Conservation (phyloP, 169 alveolate genomes). For the Cryptosporidium xiaoi region DNA sequence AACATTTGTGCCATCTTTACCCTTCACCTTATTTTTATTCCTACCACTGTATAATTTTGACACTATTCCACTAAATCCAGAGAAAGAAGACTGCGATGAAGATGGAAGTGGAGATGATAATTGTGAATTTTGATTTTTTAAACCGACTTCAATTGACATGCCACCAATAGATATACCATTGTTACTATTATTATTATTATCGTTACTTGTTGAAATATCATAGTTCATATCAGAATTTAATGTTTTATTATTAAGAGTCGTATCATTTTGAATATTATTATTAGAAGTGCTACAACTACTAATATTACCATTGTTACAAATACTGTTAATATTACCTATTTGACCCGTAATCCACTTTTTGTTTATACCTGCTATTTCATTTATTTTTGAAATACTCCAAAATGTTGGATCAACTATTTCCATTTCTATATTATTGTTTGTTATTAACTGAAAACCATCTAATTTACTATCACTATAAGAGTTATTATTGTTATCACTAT, state of each 20-base stretch:
- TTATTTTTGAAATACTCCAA: constrained; percentile 47
- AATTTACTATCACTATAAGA: neutral
- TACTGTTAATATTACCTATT: constrained; percentile 6
- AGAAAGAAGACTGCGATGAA: neutral
- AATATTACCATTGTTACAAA: constrained; percentile 3
- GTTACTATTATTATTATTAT: too few relatives aligned
- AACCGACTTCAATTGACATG: too few relatives aligned
- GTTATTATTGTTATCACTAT: neutral
- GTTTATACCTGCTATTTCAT: constrained; percentile 48
- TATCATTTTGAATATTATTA: neutral
- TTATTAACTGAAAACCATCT: neutral
- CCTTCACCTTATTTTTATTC: too few relatives aligned
- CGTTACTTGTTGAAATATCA: too few relatives aligned
- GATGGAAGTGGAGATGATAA: neutral
- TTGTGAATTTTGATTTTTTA: neutral
- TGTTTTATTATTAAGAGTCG: too few relatives aligned
- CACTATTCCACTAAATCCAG: neutral
- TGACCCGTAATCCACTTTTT: constrained; percentile 64
- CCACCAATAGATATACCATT: too few relatives aligned
- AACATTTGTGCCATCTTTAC: too few relatives aligned
- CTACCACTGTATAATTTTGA: too few relatives aligned
- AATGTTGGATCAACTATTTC: constrained; percentile 45
- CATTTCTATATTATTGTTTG: too few relatives aligned
- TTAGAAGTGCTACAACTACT: neutral
- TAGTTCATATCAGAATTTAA: too few relatives aligned